A percentile compares a stretch with the other conserved stretches of the same genome.
Conservation (phyloP, 2,329 filamentous ascomycete genomes). For the Colletotrichum sp. region DNA sequence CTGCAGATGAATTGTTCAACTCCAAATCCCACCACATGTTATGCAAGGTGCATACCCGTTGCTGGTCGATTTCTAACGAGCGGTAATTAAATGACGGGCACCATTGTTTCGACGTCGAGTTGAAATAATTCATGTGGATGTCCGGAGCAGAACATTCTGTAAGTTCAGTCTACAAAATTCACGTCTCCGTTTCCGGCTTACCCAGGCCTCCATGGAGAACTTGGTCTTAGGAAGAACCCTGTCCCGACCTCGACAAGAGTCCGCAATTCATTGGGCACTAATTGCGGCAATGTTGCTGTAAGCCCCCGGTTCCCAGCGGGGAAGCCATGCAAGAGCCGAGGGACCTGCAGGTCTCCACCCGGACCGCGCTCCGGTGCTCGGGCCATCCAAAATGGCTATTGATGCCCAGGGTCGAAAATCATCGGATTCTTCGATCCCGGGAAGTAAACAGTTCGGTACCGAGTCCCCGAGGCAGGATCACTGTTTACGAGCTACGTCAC, state of each 20-base stretch:
- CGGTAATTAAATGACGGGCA: neutral
- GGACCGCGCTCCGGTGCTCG: neutral
- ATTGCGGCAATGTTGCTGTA: neutral
- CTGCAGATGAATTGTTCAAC: neutral
- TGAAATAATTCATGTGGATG: neutral
- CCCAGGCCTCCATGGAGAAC: neutral
- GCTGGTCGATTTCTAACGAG: fast-evolving
- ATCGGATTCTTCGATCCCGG: neutral
- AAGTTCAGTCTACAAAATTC: neutral
- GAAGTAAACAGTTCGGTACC: neutral
- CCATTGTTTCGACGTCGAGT: neutral
- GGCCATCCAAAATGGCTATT: neutral
- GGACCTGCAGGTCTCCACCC: neutral
- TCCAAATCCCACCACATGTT: neutral
- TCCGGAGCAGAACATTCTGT: neutral
- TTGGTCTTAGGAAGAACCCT: neutral
- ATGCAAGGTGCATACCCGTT: fast-evolving
- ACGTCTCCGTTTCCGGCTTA: neutral
- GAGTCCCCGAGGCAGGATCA: neutral
- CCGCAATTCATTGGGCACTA: neutral
- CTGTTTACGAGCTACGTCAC: neutral
- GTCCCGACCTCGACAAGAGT: neutral
- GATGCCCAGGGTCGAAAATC: neutral
- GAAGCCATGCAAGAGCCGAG: neutral
- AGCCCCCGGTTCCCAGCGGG: neutral